Percentiles rank a stretch among this genome's conserved stretches.
Evolutionary conservation across 2,329 filamentous ascomycete genomes (phyloP).

Genomic region (Monascus ruber): DNA sequence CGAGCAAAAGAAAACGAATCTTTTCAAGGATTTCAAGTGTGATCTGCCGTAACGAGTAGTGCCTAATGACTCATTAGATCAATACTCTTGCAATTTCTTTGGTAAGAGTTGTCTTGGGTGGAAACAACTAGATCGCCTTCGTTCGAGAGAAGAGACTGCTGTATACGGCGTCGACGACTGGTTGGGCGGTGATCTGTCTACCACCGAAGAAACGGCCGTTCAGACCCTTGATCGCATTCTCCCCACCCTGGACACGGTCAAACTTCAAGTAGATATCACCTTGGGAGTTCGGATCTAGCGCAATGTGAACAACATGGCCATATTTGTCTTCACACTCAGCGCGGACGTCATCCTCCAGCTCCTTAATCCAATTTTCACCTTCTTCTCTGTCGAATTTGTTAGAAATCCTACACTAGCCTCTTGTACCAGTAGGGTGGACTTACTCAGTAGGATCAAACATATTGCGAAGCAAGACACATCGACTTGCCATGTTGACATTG

Average conservation of each 20-base stretch:
- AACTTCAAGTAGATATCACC: slow-evolving; percentile 99
- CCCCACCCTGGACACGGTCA: slow-evolving; percentile 84
- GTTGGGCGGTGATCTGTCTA: slow-evolving; percentile 82
- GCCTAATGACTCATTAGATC: slow-evolving; percentile 17
- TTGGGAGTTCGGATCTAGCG: slow-evolving; percentile 81
- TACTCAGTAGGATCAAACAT: slow-evolving; percentile 92
- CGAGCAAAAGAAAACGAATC: slow-evolving; percentile 8
- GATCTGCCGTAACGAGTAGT: slow-evolving; percentile 9
- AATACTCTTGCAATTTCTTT: slow-evolving; percentile 16
- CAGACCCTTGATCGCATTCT: slow-evolving; percentile 94
- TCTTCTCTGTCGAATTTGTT: slow-evolving; percentile 54
- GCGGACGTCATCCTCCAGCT: slow-evolving; percentile 87
- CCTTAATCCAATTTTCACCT: slow-evolving; percentile 79
- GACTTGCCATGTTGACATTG: slow-evolving; percentile 82
- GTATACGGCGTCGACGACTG: slow-evolving; percentile 97
- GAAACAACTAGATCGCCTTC: slow-evolving; percentile 53
- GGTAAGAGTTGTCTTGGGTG: slow-evolving; percentile 2
- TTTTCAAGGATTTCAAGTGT: slow-evolving; percentile 5
- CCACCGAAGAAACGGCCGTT: slow-evolving; percentile 95
- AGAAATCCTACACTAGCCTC: slow-evolving; percentile 13
- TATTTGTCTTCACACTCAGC: slow-evolving; percentile 91
- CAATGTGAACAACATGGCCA: slow-evolving; percentile 94
- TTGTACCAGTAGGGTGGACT: slow-evolving; percentile 28
- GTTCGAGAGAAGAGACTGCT: slow-evolving; percentile 87
- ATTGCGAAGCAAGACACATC: slow-evolving; percentile 88